Base-by-base conservation (phyloP, 2,329 filamentous ascomycete species). In the Plenodomus lindquistii region DNA sequence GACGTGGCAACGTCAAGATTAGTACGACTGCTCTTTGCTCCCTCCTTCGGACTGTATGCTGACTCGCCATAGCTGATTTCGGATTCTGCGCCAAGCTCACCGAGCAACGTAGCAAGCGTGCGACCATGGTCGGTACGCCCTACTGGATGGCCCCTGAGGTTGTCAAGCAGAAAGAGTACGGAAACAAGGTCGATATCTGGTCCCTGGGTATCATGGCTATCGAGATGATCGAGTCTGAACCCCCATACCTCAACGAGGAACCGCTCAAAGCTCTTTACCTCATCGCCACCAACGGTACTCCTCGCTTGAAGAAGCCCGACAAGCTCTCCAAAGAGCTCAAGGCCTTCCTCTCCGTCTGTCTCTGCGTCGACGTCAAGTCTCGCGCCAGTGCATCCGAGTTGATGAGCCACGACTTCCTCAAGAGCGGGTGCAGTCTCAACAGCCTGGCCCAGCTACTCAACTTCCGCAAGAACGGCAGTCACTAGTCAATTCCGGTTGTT, bases 101-200 rank as follows among this genome's bases (percentile, higher is more conserved):
- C 29, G 94, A 97, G 71, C 87, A 91, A 57, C 96, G 96, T 77
- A 94, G 85, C 63, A 97, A 99, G 81, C 92, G 94, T 73, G 92
- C 93, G 37, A 99, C 94, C 49, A 97, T 99, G 94, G 94, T 99
- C 46, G 94, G 94, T 57, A 99, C 94, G 27, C 94, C 94, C 15
- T 99, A 97, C 81, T 99, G 94, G 94, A 99, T 99, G 94, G 94
- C 94, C 8, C 94, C 94, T 31, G 94, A 99, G 75, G 94, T 99
- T 37, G 94, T 99, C 71, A 97, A 97, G 79, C 94, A 97, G 73
- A 97, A 97, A 79, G 93, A 97, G 74, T 99, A 99, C 67, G 94
- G 93, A 34, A 89, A 89, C 69, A 97, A 97, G 80, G 94, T 97
- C 55, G 94, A 99, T 70, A 96, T 97, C 69, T 99, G 94, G 94